Conservation (phyloP, 257 asterid genomes). For the Lycium barbarum region DNA sequence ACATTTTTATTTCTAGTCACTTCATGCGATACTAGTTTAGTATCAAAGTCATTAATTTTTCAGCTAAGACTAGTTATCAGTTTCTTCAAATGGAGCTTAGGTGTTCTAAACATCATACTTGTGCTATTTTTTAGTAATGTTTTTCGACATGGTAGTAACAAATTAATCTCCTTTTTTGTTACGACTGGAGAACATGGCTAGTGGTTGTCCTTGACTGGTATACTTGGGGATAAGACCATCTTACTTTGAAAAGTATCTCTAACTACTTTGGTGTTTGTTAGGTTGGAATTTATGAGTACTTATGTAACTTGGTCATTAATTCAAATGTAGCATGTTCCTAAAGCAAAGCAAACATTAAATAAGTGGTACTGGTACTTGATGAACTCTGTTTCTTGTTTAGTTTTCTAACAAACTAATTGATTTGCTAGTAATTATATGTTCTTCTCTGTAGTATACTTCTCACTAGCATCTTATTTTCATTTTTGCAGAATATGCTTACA, state of each 20-base stretch:
- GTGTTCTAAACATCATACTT: not conserved
- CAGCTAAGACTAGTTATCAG: not conserved
- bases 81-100: not conserved
- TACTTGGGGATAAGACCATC: not conserved
- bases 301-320: not conserved
- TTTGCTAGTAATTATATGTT: not conserved
- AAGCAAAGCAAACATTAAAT: constrained; percentile 26
- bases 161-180: not conserved
- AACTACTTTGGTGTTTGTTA: constrained; percentile 33
- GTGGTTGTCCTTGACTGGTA: constrained; percentile 20
- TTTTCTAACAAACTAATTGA: not conserved
- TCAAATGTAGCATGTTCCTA: constrained; percentile 25
- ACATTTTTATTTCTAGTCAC: not conserved
- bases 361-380: constrained; percentile 13
- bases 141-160: not conserved
- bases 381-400: not conserved
- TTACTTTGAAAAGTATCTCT: constrained; percentile 32
- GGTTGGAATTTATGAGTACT: constrained; percentile 28
- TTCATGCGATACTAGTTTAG: not conserved
- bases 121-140: not conserved
- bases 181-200: not conserved
- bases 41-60: not conserved
- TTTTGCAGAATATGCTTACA: constrained; percentile 86
- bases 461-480: not conserved
- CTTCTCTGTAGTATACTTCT: not conserved